Evolutionary conservation across 2,329 filamentous ascomycete genomes (phyloP), one percentile per base, ranked within the genome.

Genomic region (Colletotrichum sidae): DNA sequence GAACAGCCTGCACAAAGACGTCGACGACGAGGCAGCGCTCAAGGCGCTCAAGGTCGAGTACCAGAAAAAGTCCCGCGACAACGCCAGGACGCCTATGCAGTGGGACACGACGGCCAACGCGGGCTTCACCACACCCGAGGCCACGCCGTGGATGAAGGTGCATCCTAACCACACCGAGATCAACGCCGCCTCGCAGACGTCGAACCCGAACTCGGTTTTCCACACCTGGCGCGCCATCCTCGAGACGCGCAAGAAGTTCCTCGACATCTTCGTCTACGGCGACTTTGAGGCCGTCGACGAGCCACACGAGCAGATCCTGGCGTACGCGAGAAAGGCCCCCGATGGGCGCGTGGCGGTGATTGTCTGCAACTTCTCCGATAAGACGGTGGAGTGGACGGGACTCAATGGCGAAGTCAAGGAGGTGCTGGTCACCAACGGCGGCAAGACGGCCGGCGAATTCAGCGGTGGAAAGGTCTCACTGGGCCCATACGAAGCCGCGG

Each of bases 51-150:
- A 67, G 65, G 68, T 69, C 8, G 80, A 86, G n/a, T 81, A 89
- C 71, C 84, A 86, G 66, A 79, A 82, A 68, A 87, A 88, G 72
- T 87, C 84, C 8, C 77, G 91, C 25, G 91, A 94, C 75, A 91
- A 94, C 74, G 88, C 87, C 8, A 83, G 91, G 50, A 88, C 89
- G 0, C 91, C 91, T 0, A 89, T 94, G 76, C 90, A 92, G 72
- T 94, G 91, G 91, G 82, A 88, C 67, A 72, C 76, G n/a, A 79
- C 77, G 1, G 72, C 78, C 0, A 84, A 92, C 65, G 90, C 81
- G 0, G 91, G 91, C 10, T 94, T 93, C 78, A 88, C 89, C 0
- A 79, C 79, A 2, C 35, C 65, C 39, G 77, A 76, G 8, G 74
- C 73, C 4, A 81, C 80, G 58, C 89, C 90, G 2, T 94, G 91